phyloP scores from a whole-genome alignment of 2,329 filamentous ascomycete species.

The Apiospora phragmitis region DNA sequence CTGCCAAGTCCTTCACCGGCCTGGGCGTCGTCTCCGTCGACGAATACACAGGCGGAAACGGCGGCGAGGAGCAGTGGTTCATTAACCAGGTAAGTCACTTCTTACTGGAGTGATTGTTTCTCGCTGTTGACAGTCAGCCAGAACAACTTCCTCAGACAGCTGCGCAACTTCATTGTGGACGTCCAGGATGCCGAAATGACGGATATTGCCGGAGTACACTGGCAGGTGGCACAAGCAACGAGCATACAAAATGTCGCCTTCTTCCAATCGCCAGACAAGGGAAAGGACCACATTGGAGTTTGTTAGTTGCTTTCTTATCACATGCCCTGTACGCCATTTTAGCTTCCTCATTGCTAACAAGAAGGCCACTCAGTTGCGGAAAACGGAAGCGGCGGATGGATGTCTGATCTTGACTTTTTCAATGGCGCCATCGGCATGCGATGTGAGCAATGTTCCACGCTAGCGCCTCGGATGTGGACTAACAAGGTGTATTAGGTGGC shows the following conservation, averaged over 20 bases:
- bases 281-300: too few species aligned
- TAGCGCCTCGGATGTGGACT: slow-evolving; percentile 48
- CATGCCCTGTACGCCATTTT: too few species aligned
- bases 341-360: background rate
- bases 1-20: slow-evolving; percentile 50
- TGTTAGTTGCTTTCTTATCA: too few species aligned
- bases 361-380: slow-evolving; percentile 7
- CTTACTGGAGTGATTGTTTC: too few species aligned
- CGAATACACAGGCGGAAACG: slow-evolving; percentile 16
- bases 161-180: slow-evolving; percentile 17
- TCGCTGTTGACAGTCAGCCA: too few species aligned
- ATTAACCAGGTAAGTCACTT: too few species aligned
- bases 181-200: slow-evolving; percentile 11
- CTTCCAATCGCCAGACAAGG: too few species aligned
- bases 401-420: slow-evolving; percentile 56
- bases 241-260: background rate
- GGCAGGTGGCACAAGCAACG: background rate
- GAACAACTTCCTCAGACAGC: slow-evolving; percentile 15
- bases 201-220: slow-evolving; percentile 13
- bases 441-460: slow-evolving; percentile 49
- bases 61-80: slow-evolving; percentile 7
- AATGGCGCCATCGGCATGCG: slow-evolving; percentile 58
- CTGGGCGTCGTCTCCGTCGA: slow-evolving; percentile 17
- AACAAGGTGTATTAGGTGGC: slow-evolving; percentile 56
- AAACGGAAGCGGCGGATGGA: slow-evolving; percentile 13